A percentile compares a stretch with the other conserved stretches of the same genome.
These are phyloP conservation scores for Aspergillus hancockii DNA, from an alignment of 495 filamentous ascomycete genomes.

Conservation along the genomic window DNA sequence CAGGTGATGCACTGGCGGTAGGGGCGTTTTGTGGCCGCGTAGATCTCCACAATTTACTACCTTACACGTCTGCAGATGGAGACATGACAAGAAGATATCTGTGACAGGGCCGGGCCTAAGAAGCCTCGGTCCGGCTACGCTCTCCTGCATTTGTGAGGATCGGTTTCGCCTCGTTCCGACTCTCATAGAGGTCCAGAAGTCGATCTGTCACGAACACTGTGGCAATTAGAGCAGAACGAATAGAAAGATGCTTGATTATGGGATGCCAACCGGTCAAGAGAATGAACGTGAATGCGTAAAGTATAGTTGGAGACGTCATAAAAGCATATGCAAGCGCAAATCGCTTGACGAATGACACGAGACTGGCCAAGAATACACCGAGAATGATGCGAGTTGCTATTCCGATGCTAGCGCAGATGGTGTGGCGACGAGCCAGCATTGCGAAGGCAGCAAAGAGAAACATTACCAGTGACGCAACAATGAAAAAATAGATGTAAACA, in stretches of 20 bases:
- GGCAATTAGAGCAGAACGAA: slow-evolving; percentile 21
- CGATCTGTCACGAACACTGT: slow-evolving; percentile 44
- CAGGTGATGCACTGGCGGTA: neutral
- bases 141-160: slow-evolving; percentile 33
- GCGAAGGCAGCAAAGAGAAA: slow-evolving; percentile 37
- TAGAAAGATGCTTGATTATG: neutral
- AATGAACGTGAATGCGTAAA: slow-evolving; percentile 42
- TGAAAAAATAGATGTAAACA: slow-evolving; percentile 46
- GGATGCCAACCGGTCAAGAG: slow-evolving; percentile 36
- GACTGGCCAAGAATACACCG: slow-evolving; percentile 30
- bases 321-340: slow-evolving; percentile 40
- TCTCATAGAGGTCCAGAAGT: slow-evolving; percentile 38
- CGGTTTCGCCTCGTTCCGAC: slow-evolving; percentile 26
- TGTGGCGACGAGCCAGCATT: slow-evolving; percentile 30
- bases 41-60: neutral
- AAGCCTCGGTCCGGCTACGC: slow-evolving; percentile 16
- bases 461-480: slow-evolving; percentile 39
- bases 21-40: neutral
- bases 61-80: neutral
- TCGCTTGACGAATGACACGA: slow-evolving; percentile 32
- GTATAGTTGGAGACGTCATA: slow-evolving; percentile 45
- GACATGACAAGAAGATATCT: neutral
- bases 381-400: slow-evolving; percentile 31
- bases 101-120: neutral
- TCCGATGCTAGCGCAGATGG: slow-evolving; percentile 27